Base-by-base conservation (phyloP, 805 yeast genomes). In the Myxozyma udenii region DNA sequence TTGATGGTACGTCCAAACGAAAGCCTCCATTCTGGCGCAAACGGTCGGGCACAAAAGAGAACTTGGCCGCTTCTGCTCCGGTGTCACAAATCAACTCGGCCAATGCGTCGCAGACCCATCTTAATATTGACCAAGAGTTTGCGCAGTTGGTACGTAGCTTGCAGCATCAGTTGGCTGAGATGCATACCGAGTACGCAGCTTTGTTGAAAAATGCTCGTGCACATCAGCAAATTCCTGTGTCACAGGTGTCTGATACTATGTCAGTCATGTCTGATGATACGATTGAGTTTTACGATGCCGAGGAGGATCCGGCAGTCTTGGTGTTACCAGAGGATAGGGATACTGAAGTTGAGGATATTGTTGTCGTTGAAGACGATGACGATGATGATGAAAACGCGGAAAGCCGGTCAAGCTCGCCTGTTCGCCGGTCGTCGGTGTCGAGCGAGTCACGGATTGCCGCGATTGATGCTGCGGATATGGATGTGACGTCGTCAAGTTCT, bases 271-370 rank as follows among this genome's bases (percentile, higher is more conserved):
- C 60, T 5, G 58, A 55, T 21, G 32, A 28, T 28, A 28, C 9
- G 12, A 28, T 48, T 41, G 82, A 79, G 45, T 81, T 75, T 61
- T 81, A 68, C 62, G 95, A 87, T 69, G 95, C 95, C 1, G 75
- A 75, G 44, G 91, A 85, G 39, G 75, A 45, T 14, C 51, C 48
- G 14, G 57, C 52, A 6, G 44, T 55, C 40, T 25, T 55, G 11
- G 58, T 55, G 4, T 19, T 55, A 21, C 33, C 33, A 9, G 42
- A 47, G 3, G 60, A 53, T 45, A 47, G 72, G 56, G 67, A 77
- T n/a, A 81, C 75, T 45, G 74, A 74, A 19, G 64, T 67, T 58
- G 70, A 65, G 1, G 84, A 81, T 2, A 87, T 84, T 12, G 79
- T 83, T n/a, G 66, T 83, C 63, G 67, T 82, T 9, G 53, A 18